Conservation (phyloP, 2,329 filamentous ascomycete genomes). For the Hyphodiscus sp. region DNA sequence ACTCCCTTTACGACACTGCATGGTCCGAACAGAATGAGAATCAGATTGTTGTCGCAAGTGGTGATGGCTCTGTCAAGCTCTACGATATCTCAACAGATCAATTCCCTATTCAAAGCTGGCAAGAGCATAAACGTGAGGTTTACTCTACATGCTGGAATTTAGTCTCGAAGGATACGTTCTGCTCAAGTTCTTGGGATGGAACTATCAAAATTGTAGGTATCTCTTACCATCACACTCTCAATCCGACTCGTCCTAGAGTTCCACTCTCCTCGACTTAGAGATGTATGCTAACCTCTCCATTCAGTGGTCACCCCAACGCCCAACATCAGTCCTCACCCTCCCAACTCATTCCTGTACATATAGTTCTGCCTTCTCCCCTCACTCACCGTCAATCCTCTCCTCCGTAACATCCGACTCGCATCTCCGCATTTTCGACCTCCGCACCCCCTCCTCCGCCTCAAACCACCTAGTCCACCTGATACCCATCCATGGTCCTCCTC, state of each 20-base stretch:
- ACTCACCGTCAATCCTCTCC: conserved; percentile 77
- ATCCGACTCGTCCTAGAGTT: conserved; percentile 1
- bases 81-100: conserved; percentile 76
- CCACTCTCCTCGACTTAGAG: not conserved
- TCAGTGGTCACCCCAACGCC: conserved; percentile 76
- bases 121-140: conserved; percentile 88
- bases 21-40: conserved; percentile 98
- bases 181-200: conserved; percentile 92
- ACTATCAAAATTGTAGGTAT: conserved; percentile 73
- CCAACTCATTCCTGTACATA: conserved; percentile 94
- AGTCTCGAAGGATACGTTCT: conserved; percentile 82
- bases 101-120: conserved; percentile 86
- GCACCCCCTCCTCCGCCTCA: conserved; percentile 75
- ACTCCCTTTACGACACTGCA: conserved; percentile 87
- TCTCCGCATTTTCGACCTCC: conserved; percentile 84
- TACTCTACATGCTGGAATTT: conserved; percentile 93
- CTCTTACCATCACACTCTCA: conserved; percentile 1
- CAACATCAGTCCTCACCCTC: conserved; percentile 71
- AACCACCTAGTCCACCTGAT: conserved; percentile 83
- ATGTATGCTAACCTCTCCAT: conserved; percentile 1
- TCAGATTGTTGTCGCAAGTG: conserved; percentile 81
- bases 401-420: conserved; percentile 86
- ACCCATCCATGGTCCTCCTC: conserved; percentile 65
- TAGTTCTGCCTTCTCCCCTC: conserved; percentile 82
- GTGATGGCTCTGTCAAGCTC: conserved; percentile 90